Evolutionary conservation across 352 stramenopile genomes (phyloP).

Genomic region (Globisporangium echinulatum): DNA sequence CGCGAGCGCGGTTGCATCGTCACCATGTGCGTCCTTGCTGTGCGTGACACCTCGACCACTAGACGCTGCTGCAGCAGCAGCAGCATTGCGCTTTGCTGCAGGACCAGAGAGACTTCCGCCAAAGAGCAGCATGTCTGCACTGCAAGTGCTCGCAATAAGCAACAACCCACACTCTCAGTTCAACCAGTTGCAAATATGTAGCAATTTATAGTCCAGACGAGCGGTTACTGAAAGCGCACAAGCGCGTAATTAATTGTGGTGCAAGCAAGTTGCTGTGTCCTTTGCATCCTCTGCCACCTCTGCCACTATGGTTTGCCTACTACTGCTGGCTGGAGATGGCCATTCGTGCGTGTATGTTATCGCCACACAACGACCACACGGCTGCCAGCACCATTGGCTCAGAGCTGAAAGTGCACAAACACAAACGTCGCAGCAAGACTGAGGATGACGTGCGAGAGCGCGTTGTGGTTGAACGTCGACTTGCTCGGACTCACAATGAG

Average conservation of each 20-base stretch:
- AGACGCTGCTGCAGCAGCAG: too few species aligned
- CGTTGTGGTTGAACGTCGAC: slow-evolving; percentile 87
- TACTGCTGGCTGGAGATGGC: not conserved
- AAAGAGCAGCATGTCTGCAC: slow-evolving; percentile 52
- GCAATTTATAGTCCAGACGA: not conserved
- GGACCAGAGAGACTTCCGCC: slow-evolving; percentile 46
- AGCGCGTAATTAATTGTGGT: not conserved
- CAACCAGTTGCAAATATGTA: not conserved
- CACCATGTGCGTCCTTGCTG: not conserved
- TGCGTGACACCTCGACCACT: not conserved
- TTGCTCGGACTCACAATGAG: slow-evolving; percentile 77
- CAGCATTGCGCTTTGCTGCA: slow-evolving; percentile 10
- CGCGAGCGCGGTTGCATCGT: slow-evolving; percentile 2
- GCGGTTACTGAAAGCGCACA: not conserved
- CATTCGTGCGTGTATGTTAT: not conserved
- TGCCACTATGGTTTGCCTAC: not conserved
- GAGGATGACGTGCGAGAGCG: slow-evolving; percentile 80
- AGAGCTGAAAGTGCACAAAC: slow-evolving; percentile 77
- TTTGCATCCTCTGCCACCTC: not conserved
- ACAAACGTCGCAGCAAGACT: slow-evolving; percentile 79
- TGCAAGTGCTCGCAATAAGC: not conserved
- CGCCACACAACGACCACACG: not conserved
- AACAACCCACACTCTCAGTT: not conserved
- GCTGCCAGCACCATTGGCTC: slow-evolving; percentile 7
- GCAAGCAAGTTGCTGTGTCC: not conserved